Conservation (phyloP, 2,329 filamentous ascomycete genomes). For the Venturiaceae sp. region DNA sequence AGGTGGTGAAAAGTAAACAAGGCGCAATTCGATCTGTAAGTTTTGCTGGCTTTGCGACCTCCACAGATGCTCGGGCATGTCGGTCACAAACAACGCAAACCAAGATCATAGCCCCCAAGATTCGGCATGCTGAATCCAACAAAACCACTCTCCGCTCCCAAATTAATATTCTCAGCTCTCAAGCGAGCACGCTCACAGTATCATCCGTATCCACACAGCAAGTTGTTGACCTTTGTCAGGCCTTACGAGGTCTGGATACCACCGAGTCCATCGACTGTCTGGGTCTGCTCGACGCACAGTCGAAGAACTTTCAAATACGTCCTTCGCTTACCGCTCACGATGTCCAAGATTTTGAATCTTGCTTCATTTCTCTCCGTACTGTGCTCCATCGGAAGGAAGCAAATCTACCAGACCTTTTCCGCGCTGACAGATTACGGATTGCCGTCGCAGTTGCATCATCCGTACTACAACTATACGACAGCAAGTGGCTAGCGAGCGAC, state of each 20-base stretch:
- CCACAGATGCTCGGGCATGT: no score
- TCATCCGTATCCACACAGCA: background rate
- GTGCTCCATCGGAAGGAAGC: background rate
- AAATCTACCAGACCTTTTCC: background rate
- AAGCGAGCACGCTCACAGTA: background rate
- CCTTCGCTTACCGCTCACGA: background rate
- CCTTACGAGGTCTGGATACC: background rate
- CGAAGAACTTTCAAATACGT: background rate
- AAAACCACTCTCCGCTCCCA: background rate
- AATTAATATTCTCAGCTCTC: background rate
- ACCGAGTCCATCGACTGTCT: background rate
- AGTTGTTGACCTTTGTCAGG: background rate
- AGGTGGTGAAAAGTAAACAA: no score
- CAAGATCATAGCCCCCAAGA: no score
- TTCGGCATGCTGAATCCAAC: no score
- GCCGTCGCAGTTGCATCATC: background rate
- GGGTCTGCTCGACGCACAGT: background rate
- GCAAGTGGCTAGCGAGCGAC: background rate
- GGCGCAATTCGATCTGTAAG: no score
- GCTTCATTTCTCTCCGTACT: background rate
- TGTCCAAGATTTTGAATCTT: background rate
- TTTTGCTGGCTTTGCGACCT: no score
- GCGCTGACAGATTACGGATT: background rate
- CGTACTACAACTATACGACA: background rate
- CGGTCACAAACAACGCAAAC: no score